Evolutionary conservation across 2,329 filamentous ascomycete species (phyloP).

Genomic region (Ophiostoma sp.): DNA sequence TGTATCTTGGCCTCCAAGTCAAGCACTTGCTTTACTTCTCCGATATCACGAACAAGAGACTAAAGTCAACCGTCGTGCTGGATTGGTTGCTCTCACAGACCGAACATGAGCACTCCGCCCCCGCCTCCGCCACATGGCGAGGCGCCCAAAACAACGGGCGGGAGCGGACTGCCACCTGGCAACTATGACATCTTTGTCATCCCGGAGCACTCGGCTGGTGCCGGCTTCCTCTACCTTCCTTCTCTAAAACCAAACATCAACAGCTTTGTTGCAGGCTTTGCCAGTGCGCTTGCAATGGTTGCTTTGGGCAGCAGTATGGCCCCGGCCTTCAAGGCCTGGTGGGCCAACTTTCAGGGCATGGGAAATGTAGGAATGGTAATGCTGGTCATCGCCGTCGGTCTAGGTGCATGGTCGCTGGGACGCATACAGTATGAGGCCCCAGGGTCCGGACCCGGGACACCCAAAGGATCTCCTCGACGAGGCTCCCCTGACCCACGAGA

Average conservation of each 20-base stretch:
- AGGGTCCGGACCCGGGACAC: background rate
- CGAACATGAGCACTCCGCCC: conserved; percentile 56
- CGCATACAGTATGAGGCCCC: conserved; percentile 52
- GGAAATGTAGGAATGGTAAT: conserved; percentile 69
- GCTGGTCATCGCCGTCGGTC: conserved; percentile 65
- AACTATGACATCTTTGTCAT: conserved; percentile 98
- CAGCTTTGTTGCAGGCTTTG: conserved; percentile 84
- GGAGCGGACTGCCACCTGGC: conserved; percentile 64
- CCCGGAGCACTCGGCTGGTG: conserved; percentile 81
- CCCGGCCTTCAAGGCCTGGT: conserved; percentile 70
- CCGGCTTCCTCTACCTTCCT: conserved; percentile 90
- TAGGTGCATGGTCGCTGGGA: conserved; percentile 73
- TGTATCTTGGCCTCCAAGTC: conserved; percentile 16
- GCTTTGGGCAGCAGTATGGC: conserved; percentile 67
- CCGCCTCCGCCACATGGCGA: conserved; percentile 83
- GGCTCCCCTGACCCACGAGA: conserved; percentile 26
- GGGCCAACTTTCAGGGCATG: conserved; percentile 62
- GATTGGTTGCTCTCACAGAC: conserved; percentile 28
- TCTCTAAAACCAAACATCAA: conserved; percentile 80
- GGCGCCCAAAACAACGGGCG: conserved; percentile 60
- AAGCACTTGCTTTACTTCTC: conserved; percentile 17
- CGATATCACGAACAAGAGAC: background rate
- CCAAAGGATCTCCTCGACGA: conserved; percentile 21
- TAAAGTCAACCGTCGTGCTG: conserved; percentile 14
- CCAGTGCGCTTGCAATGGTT: conserved; percentile 66